A percentile compares a stretch with the other conserved stretches of the same genome.
Evolutionary conservation across 106 monocot genomes (phyloP).

Genomic region (Dioscorea dumetorum): DNA sequence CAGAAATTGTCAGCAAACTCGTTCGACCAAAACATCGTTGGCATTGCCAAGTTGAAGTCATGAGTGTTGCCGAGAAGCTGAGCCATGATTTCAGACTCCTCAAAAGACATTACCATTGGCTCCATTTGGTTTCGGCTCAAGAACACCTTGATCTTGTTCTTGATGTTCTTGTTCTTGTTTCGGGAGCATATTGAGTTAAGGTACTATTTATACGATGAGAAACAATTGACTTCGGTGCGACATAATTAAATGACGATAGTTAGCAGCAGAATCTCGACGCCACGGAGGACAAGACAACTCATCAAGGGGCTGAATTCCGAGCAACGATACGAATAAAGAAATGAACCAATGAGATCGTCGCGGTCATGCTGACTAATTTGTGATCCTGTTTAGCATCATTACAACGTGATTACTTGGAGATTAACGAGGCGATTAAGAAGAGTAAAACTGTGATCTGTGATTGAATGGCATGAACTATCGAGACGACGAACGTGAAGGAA

Average conservation of each 20-base stretch:
- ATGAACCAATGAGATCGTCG: too few relatives aligned
- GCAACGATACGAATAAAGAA: too few relatives aligned
- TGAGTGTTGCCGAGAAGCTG: constrained; percentile 2
- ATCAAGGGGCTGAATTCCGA: neutral
- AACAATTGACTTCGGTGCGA: neutral
- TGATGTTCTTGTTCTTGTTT: neutral
- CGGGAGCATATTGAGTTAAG: neutral
- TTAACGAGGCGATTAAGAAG: neutral
- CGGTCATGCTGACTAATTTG: too few relatives aligned
- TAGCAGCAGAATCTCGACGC: neutral
- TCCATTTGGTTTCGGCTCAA: neutral
- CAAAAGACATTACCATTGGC: neutral
- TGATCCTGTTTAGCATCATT: neutral
- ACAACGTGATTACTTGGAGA: neutral
- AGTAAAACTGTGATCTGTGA: too few relatives aligned
- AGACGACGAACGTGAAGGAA: constrained; percentile 4
- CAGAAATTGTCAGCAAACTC: neutral
- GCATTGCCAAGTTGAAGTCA: neutral
- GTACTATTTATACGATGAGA: neutral
- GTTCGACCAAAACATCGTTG: neutral
- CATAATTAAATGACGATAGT: neutral
- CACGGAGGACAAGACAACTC: constrained; percentile 4
- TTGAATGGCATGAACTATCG: neutral
- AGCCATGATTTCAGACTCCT: constrained; percentile 19
- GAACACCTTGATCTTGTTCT: neutral